Evolutionary conservation across 2,329 filamentous ascomycete genomes (phyloP).

Genomic region (Pyrenophora teres): DNA sequence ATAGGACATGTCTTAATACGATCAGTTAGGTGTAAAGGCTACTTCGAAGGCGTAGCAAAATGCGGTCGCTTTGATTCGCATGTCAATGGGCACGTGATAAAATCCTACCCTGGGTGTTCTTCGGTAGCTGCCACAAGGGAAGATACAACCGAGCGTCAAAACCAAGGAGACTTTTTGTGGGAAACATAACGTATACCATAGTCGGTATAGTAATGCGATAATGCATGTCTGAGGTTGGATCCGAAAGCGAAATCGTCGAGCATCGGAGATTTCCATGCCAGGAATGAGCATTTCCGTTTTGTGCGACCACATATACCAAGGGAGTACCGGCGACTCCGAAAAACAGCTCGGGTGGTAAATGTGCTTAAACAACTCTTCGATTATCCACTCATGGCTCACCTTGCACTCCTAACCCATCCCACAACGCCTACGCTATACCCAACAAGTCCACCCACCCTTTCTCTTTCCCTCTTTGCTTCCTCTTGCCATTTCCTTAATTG

Average conservation of each 20-base stretch:
- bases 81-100: neutral
- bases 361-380: neutral
- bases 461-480: conserved; percentile 72
- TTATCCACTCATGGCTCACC: conserved; percentile 12
- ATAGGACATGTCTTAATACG: neutral
- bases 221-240: neutral
- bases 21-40: neutral
- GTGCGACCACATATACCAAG: neutral
- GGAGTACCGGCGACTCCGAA: neutral
- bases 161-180: neutral
- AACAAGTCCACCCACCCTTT: conserved; percentile 73
- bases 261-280: neutral
- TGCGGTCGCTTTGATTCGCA: neutral
- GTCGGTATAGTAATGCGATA: neutral
- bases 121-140: neutral
- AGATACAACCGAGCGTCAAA: conserved; percentile 17
- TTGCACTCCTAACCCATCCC: conserved; percentile 69
- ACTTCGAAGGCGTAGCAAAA: neutral
- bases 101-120: neutral
- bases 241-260: neutral
- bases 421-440: conserved; percentile 89
- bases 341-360: neutral
- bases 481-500: conserved; percentile 71
- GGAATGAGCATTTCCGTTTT: neutral
- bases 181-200: neutral